These are phyloP conservation scores for Fusarium albosuccineum DNA, from an alignment of 2,329 filamentous ascomycete genomes.

Conservation along the genomic window DNA sequence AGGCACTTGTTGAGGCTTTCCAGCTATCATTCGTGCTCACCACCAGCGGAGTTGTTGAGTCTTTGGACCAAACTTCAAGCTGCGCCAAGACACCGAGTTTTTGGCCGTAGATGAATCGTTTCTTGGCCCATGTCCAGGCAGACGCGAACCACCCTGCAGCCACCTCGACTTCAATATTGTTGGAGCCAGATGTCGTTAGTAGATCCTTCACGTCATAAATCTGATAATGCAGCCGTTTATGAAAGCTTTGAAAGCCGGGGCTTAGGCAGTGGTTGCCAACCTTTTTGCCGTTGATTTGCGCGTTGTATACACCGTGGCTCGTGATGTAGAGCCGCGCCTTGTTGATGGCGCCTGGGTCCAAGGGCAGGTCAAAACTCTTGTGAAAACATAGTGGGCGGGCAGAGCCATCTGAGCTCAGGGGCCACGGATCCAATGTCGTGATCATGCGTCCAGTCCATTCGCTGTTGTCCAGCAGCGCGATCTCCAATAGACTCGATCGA, in stretches of 20 bases:
- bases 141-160: conserved; percentile 63
- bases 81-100: conserved; percentile 53
- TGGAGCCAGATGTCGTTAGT: conserved; percentile 45
- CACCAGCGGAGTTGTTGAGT: conserved; percentile 15
- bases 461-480: background rate
- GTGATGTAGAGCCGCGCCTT: conserved; percentile 57
- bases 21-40: conserved; percentile 51
- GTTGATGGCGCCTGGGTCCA: background rate
- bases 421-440: background rate
- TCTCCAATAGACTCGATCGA: background rate
- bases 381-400: background rate
- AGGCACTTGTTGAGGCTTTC: conserved; percentile 38
- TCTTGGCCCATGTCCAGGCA: conserved; percentile 19
- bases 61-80: conserved; percentile 52
- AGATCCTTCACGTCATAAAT: conserved; percentile 63
- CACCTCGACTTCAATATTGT: conserved; percentile 58
- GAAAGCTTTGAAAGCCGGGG: conserved; percentile 65
- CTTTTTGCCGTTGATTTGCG: conserved; percentile 58
- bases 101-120: conserved; percentile 52
- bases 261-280: conserved; percentile 58
- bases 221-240: conserved; percentile 63
- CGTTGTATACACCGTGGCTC: conserved; percentile 58
- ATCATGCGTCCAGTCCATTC: background rate
- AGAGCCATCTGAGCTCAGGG: background rate
- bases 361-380: background rate